phyloP scores from a whole-genome alignment of 768 basidiomycete genomes.

The Hygrocybe punicea region DNA sequence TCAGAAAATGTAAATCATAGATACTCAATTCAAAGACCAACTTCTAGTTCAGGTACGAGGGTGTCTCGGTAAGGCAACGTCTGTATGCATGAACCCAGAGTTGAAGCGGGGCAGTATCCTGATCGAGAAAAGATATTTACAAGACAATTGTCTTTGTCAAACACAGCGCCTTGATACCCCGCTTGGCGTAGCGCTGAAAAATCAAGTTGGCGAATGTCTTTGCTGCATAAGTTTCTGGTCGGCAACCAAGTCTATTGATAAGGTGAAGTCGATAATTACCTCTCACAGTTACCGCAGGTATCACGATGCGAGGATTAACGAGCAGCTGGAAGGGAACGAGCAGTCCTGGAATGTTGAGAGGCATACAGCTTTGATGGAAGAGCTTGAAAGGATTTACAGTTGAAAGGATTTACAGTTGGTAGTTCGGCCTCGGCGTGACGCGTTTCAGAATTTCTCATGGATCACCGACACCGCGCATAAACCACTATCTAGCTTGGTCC shows the following conservation, averaged over 20 bases:
- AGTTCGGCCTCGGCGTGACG: no score
- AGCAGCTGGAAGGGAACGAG: conserved; percentile 70
- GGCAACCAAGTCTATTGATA: background rate
- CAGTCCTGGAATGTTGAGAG: conserved; percentile 68
- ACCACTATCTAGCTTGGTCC: background rate
- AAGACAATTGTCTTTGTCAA: conserved; percentile 98
- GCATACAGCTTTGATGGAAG: conserved; percentile 44
- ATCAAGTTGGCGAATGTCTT: conserved; percentile 84
- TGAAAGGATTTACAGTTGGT: background rate
- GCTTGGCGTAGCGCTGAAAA: conserved; percentile 65
- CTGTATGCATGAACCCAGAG: conserved; percentile 37
- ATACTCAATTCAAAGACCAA: conserved; percentile 29
- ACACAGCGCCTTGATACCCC: conserved; percentile 86
- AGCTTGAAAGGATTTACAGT: no score
- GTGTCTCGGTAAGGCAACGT: conserved; percentile 75
- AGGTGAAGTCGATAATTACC: conserved; percentile 43
- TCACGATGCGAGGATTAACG: conserved; percentile 59
- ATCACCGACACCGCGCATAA: background rate
- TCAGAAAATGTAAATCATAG: background rate
- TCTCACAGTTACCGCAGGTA: conserved; percentile 65
- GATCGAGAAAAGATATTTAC: conserved; percentile 45
- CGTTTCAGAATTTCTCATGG: no score
- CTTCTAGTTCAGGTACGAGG: conserved; percentile 73
- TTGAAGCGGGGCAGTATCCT: background rate
- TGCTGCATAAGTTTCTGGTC: conserved; percentile 35